Evolutionary conservation across 495 filamentous ascomycete species (phyloP).

Genomic region (Echria macrotheca): DNA sequence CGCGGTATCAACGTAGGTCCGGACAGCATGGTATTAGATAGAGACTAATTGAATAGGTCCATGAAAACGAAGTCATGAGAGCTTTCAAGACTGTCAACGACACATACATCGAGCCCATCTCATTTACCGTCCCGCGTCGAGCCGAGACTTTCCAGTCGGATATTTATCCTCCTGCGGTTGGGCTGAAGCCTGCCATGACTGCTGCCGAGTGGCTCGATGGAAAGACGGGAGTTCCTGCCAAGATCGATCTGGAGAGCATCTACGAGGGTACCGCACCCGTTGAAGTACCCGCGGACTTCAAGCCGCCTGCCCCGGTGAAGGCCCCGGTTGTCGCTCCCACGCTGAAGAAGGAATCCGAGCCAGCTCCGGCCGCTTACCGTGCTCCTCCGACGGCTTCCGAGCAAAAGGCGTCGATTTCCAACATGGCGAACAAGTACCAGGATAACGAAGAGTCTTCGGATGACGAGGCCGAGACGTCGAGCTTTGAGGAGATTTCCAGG

Average conservation of each 20-base stretch:
- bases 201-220: conserved; percentile 80
- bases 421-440: conserved; percentile 76
- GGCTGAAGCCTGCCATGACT: conserved; percentile 71
- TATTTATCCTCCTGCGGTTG: conserved; percentile 82
- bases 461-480: conserved; percentile 61
- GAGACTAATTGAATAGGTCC: conserved; percentile 47
- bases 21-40: no score
- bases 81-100: conserved; percentile 97
- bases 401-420: conserved; percentile 77
- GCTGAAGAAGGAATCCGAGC: conserved; percentile 49
- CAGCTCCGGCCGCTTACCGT: conserved; percentile 38
- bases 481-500: conserved; percentile 79
- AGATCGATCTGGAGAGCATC: conserved; percentile 87
- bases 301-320: conserved; percentile 41
- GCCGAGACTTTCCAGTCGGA: conserved; percentile 98
- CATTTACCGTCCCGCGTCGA: conserved; percentile 90
- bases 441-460: conserved; percentile 60
- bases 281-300: conserved; percentile 66
- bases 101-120: conserved; percentile 88
- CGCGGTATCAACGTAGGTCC: conserved; percentile 76
- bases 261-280: conserved; percentile 77
- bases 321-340: conserved; percentile 47
- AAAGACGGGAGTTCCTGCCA: conserved; percentile 74
- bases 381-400: conserved; percentile 69
- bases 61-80: conserved; percentile 94